Conservation (phyloP, 306 rosid genomes). For the Ammopiptanthus mongolicus region DNA sequence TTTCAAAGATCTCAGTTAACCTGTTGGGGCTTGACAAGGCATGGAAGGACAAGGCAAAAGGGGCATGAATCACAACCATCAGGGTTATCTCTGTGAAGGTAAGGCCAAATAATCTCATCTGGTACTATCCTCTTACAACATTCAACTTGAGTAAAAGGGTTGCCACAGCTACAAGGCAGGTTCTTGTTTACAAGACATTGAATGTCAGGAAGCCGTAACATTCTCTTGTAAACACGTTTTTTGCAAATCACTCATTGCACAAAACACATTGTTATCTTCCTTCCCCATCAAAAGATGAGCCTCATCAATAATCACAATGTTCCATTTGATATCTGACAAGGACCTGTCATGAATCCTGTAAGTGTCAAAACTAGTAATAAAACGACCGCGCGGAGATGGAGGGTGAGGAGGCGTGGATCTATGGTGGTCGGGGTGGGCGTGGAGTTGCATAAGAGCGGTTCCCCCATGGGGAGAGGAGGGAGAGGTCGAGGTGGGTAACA, state of each 20-base stretch:
- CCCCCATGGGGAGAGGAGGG: constrained; percentile 82
- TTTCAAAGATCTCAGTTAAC: constrained; percentile 37
- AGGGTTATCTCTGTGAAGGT: constrained; percentile 78
- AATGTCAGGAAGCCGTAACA: constrained; percentile 85
- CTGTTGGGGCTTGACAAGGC: constrained; percentile 97
- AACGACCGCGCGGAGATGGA: no score
- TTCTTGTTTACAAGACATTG: constrained; percentile 86
- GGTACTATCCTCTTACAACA: constrained; percentile 85
- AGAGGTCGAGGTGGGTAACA: constrained; percentile 65
- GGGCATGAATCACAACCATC: constrained; percentile 98
- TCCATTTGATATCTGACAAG: constrained; percentile 67
- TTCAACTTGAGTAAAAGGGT: constrained; percentile 88
- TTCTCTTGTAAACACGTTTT: constrained; percentile 78
- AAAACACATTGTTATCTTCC: constrained; percentile 87
- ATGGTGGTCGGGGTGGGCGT: neutral
- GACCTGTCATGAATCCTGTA: constrained; percentile 70
- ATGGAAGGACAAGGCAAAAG: constrained; percentile 89
- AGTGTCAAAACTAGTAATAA: constrained; percentile 88
- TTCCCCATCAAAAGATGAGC: constrained; percentile 99
- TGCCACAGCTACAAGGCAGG: constrained; percentile 82
- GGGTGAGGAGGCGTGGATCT: neutral
- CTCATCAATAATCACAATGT: constrained; percentile 73
- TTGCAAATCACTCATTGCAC: constrained; percentile 93
- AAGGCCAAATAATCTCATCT: constrained; percentile 83
- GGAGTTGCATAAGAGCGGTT: constrained; percentile 72